A percentile compares a stretch with the other conserved stretches of the same genome.
phyloP scores from a whole-genome alignment of 139 green algal species.

The Tetradesmus lagerheimii region DNA sequence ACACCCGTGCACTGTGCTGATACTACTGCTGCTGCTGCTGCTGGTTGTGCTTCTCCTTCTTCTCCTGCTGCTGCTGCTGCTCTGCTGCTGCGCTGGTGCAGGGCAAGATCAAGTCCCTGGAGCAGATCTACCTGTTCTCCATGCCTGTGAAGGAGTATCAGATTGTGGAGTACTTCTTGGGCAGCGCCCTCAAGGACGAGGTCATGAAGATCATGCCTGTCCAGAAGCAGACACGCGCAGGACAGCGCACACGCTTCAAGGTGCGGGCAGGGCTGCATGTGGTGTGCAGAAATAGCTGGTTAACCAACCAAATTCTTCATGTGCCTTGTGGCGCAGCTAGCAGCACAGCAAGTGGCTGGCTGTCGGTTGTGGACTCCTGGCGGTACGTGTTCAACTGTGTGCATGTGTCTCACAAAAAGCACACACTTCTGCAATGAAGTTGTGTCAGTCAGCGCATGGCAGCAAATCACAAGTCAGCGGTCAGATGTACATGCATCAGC shows the following conservation, averaged over 20 bases:
- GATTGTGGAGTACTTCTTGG: slow-evolving; percentile 94
- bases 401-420: too few species aligned
- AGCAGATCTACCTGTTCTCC: slow-evolving; percentile 99
- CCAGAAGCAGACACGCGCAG: slow-evolving; percentile 99
- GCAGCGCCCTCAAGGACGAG: slow-evolving; percentile 90
- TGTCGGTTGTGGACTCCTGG: too few species aligned
- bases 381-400: too few species aligned
- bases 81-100: slow-evolving; percentile 55
- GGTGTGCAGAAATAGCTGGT: too few species aligned
- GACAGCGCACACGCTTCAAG: slow-evolving; percentile 99
- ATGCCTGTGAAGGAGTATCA: slow-evolving; percentile 99
- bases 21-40: neutral
- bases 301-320: too few species aligned
- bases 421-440: too few species aligned
- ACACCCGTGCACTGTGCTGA: neutral
- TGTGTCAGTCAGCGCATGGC: too few species aligned
- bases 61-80: neutral
- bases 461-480: too few species aligned
- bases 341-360: too few species aligned
- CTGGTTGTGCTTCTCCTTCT: neutral
- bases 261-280: too few species aligned
- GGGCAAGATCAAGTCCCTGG: slow-evolving; percentile 99
- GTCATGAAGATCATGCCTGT: slow-evolving; percentile 99
- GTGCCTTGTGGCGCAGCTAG: too few species aligned
- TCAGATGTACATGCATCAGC: too few species aligned